Evolutionary conservation across 2,329 filamentous ascomycete genomes (phyloP).

Genomic region (Pseudohalonectria lignicola): DNA sequence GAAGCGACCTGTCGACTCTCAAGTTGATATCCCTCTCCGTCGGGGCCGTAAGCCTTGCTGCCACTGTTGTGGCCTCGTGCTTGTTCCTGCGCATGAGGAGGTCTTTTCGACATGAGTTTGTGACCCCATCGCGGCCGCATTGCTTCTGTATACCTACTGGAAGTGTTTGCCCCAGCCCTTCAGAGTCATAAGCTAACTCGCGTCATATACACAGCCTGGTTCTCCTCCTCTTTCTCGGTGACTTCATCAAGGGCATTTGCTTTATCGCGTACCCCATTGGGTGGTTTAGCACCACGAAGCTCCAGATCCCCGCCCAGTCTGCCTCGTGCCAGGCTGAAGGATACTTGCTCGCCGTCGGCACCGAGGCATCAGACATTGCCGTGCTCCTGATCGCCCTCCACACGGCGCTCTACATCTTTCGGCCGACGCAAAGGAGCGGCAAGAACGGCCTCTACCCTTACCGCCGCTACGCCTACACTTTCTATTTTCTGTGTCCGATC

Average conservation of each 20-base stretch:
- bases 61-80: conserved; percentile 48
- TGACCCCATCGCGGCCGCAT: conserved; percentile 5
- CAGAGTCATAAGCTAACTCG: conserved; percentile 8
- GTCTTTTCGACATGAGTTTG: conserved; percentile 63
- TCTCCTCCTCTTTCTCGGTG: conserved; percentile 61
- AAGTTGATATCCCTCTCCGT: conserved; percentile 25
- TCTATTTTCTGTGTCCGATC: conserved; percentile 47
- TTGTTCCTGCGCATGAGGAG: conserved; percentile 67
- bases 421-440: conserved; percentile 30
- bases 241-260: conserved; percentile 60
- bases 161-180: too few species aligned
- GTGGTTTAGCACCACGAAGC: conserved; percentile 33
- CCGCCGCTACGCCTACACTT: conserved; percentile 45
- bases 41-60: conserved; percentile 41
- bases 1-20: neutral
- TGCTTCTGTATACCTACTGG: neutral
- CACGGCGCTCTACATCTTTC: conserved; percentile 60
- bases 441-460: conserved; percentile 59
- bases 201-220: conserved; percentile 43
- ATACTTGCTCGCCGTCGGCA: conserved; percentile 55
- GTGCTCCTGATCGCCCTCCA: conserved; percentile 66
- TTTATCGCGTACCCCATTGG: conserved; percentile 55
- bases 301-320: conserved; percentile 36
- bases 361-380: conserved; percentile 60
- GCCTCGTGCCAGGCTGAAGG: conserved; percentile 57